Conservation (phyloP, 768 basidiomycete genomes). For the Leccinum longicurvipes region DNA sequence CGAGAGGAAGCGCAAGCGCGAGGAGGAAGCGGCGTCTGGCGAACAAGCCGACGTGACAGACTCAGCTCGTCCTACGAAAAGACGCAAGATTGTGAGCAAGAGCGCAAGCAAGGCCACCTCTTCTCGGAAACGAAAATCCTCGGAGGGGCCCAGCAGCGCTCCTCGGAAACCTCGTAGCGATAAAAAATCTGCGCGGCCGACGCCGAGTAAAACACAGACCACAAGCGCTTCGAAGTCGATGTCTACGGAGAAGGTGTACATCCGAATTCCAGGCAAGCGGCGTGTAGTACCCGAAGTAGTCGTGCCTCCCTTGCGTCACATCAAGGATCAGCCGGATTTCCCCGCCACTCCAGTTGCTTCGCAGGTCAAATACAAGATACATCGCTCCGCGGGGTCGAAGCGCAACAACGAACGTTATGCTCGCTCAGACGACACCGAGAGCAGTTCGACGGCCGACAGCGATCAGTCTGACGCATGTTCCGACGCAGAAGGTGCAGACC, state of each 20-base stretch:
- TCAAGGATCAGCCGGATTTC: conserved; percentile 15
- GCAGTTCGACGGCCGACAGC: conserved; percentile 12
- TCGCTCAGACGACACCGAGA: conserved; percentile 23
- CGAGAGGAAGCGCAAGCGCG: conserved; percentile 56
- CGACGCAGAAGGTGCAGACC: conserved; percentile 22
- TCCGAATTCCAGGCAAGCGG: conserved; percentile 21
- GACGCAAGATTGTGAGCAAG: conserved; percentile 17
- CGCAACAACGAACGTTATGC: conserved; percentile 20
- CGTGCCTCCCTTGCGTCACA: conserved; percentile 11
- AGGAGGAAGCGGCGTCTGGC: conserved; percentile 39
- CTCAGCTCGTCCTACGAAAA: conserved; percentile 23
- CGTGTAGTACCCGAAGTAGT: conserved; percentile 20
- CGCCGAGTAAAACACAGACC: conserved; percentile 15
- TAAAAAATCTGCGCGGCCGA: conserved; percentile 10
- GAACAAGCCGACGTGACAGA: conserved; percentile 12
- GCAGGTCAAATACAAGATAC: conserved; percentile 19
- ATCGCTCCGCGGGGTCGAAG: conserved; percentile 16
- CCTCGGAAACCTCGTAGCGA: conserved; percentile 33
- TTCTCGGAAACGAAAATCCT: conserved; percentile 24
- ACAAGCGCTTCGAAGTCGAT: conserved; percentile 20
- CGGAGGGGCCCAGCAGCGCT: conserved; percentile 16
- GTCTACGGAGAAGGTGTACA: conserved; percentile 24
- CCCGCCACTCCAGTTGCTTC: conserved; percentile 22
- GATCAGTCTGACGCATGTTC: conserved; percentile 27
- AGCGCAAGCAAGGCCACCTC: conserved; percentile 14